A percentile compares a stretch with the other conserved stretches of the same genome.
These are phyloP conservation scores for Blastobotrys indianensis DNA, from an alignment of 1,139 yeast species.

Conservation along the genomic window DNA sequence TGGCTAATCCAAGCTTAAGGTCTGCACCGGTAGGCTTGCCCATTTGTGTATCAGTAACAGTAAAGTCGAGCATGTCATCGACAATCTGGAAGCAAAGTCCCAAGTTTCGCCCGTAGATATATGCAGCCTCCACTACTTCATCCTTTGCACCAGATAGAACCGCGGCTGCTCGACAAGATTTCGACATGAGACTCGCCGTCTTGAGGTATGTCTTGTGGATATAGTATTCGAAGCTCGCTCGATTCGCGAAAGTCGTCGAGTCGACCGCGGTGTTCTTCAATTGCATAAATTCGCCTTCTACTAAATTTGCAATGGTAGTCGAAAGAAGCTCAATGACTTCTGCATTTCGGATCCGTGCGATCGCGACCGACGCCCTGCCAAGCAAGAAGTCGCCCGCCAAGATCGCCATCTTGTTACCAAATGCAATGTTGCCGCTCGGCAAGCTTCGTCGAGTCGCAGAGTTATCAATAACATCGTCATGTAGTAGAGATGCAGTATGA, in stretches of 20 bases:
- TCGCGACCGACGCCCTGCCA: constrained; percentile 94
- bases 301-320: constrained; percentile 92
- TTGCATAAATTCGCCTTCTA: constrained; percentile 98
- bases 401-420: constrained; percentile 95
- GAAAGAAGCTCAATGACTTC: constrained; percentile 94
- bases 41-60: constrained; percentile 70
- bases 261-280: constrained; percentile 77
- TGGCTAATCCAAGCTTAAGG: constrained; percentile 85
- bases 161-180: constrained; percentile 89
- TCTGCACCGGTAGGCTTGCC: constrained; percentile 98
- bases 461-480: constrained; percentile 94
- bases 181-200: constrained; percentile 94
- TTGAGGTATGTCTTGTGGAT: constrained; percentile 91
- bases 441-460: constrained; percentile 87
- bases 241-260: constrained; percentile 61
- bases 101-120: constrained; percentile 84
- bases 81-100: constrained; percentile 95
- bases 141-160: constrained; percentile 82
- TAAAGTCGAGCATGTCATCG: constrained; percentile 93
- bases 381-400: constrained; percentile 92
- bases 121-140: constrained; percentile 71
- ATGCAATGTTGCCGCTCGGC: constrained; percentile 89
- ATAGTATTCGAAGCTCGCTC: constrained; percentile 91
- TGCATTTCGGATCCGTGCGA: constrained; percentile 89
- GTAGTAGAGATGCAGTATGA: constrained; percentile 93